Base-by-base conservation (phyloP, 1,139 yeast genomes). In the Candida tropicalis region DNA sequence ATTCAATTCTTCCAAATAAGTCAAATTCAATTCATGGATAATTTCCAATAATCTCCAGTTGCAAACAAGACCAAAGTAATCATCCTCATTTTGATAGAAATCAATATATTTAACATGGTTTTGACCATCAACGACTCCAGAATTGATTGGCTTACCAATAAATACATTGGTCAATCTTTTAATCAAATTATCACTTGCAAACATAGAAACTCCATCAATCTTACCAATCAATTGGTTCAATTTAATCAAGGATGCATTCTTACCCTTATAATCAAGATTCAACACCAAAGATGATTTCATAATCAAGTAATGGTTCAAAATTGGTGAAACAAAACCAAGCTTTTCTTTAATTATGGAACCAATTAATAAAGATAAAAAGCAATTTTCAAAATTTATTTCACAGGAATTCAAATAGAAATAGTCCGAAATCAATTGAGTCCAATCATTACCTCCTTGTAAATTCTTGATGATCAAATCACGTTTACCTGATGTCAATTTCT, bases 21-120 rank as follows among this genome's bases (percentile, higher is more conserved):
- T 55, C 24, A 65, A 43, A 40, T 61, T 68, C 42, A 71, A 58
- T 43, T 66, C 65, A 45, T 68, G 63, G 12, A 65, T 49, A 20
- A 72, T 56, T 34, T 68, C 75, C 45, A 70, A 55, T 2, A 71
- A 41, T 54, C 77, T 65, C 76, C 76, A 72, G 23, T 63, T 55
- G 16, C 60, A 54, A 2, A 72, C 42, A 10, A 67, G 43, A 1
- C 55, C 59, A 45, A 62, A 72, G 27, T 61, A 58, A 45, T 66
- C 59, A 5, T 41, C 35, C 39, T 53, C 55, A 11, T 54, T 51
- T 33, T 61, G 60, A 35, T 52, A 59, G 16, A 63, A 45, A 46
- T 71, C 75, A 26, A 65, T 58, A 43, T 61, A 70, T 41, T 64
- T 65, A 35, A 66, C 47, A 35, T 59, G 55, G 49, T 67, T 65